phyloP scores from a whole-genome alignment of 2,329 filamentous ascomycete genomes.

The Aspergillus piperis region DNA sequence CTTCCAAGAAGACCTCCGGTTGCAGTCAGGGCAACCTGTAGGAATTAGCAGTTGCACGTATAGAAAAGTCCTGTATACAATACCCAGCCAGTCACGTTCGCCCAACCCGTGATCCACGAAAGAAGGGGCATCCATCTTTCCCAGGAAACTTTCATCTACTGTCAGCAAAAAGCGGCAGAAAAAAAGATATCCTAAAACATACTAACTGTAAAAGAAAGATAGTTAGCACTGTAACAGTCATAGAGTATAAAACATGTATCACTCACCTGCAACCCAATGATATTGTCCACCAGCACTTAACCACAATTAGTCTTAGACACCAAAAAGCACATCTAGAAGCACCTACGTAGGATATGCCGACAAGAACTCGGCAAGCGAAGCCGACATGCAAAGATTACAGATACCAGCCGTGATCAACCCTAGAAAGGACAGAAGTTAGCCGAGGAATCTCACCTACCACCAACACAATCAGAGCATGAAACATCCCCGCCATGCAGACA shows the following conservation, averaged over 20 bases:
- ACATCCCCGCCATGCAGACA: neutral
- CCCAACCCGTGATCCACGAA: conserved; percentile 71
- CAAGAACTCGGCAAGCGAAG: conserved; percentile 70
- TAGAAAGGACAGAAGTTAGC: conserved; percentile 12
- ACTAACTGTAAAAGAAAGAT: conserved; percentile 26
- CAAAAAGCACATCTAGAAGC: neutral
- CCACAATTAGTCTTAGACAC: conserved; percentile 14
- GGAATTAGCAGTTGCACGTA: conserved; percentile 20
- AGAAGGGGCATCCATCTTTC: conserved; percentile 61
- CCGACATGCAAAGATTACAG: conserved; percentile 70
- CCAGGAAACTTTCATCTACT: conserved; percentile 53
- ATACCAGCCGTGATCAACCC: conserved; percentile 60
- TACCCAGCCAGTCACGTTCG: conserved; percentile 70
- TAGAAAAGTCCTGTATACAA: neutral
- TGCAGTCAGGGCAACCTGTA: conserved; percentile 60
- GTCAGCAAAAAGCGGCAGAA: neutral
- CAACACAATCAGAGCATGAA: neutral
- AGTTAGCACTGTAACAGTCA: neutral
- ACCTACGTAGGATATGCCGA: conserved; percentile 60
- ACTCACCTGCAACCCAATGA: conserved; percentile 66
- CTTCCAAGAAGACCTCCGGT: conserved; percentile 68
- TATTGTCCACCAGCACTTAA: conserved; percentile 63
- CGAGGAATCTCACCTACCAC: neutral
- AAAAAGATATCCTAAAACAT: conserved; percentile 35
- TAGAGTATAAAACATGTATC: neutral